phyloP scores from a whole-genome alignment of 805 yeast genomes.

The Cyberlindnera mrakii region DNA sequence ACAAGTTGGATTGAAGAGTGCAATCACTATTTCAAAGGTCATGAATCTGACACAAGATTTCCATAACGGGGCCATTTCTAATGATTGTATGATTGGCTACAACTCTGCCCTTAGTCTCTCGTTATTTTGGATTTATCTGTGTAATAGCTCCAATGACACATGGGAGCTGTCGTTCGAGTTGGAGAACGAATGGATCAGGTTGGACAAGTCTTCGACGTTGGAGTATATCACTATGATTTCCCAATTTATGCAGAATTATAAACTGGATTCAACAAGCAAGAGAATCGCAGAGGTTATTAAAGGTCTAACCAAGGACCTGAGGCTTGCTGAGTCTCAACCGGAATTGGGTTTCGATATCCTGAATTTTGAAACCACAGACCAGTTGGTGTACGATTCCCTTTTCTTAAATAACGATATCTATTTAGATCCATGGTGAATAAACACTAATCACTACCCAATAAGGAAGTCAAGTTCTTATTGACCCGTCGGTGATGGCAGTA shows the following conservation, averaged over 20 bases:
- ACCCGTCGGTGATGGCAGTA: no score
- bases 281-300: constrained; percentile 37
- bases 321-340: constrained; percentile 27
- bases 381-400: constrained; percentile 17
- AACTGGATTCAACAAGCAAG: constrained; percentile 36
- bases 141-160: constrained; percentile 19
- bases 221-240: constrained; percentile 18
- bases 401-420: constrained; percentile 23
- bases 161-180: constrained; percentile 6
- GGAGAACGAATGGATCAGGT: neutral
- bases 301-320: constrained; percentile 36
- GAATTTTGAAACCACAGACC: constrained; percentile 17
- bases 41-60: constrained; percentile 29
- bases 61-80: constrained; percentile 39
- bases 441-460: neutral
- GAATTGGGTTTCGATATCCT: constrained; percentile 17
- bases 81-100: constrained; percentile 39
- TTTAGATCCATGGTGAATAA: constrained; percentile 8
- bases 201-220: constrained; percentile 18
- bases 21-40: constrained; percentile 33
- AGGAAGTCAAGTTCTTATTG: neutral
- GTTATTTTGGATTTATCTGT: constrained; percentile 31
- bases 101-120: constrained; percentile 37
- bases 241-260: constrained; percentile 19
- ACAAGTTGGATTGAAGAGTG: constrained; percentile 35